These are phyloP conservation scores for Rhynchospora breviuscula DNA, from an alignment of 176 grass and related monocot species.

Conservation along the genomic window DNA sequence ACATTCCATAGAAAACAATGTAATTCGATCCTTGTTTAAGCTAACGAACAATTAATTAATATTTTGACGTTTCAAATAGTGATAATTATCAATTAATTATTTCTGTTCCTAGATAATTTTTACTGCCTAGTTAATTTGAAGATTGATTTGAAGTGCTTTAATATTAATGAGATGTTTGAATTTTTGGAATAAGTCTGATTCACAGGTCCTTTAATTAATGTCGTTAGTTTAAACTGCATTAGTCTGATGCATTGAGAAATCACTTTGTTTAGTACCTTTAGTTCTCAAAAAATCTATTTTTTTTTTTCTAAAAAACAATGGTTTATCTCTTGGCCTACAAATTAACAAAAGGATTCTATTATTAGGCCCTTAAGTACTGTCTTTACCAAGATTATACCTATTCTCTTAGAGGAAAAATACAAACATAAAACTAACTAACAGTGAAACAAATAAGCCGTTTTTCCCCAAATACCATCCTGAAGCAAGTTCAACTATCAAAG, in stretches of 20 bases:
- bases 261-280: not conserved
- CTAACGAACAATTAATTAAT: not conserved
- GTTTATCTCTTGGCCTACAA: not conserved
- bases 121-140: not conserved
- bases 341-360: not conserved
- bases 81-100: not conserved
- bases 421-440: constrained; percentile 1
- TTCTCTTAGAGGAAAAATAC: not conserved
- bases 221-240: not conserved
- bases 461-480: not conserved
- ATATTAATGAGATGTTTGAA: not conserved
- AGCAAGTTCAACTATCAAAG: not conserved
- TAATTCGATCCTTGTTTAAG: not conserved
- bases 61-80: not conserved
- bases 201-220: not conserved
- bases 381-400: not conserved
- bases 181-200: not conserved
- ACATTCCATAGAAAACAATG: not conserved
- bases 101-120: not conserved
- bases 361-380: not conserved
- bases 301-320: not conserved
- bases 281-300: not conserved
- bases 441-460: not conserved
- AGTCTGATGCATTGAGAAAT: not conserved
- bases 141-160: not conserved